These are phyloP conservation scores for Aspergillus ostianus DNA, from an alignment of 495 filamentous ascomycete species.

Conservation along the genomic window DNA sequence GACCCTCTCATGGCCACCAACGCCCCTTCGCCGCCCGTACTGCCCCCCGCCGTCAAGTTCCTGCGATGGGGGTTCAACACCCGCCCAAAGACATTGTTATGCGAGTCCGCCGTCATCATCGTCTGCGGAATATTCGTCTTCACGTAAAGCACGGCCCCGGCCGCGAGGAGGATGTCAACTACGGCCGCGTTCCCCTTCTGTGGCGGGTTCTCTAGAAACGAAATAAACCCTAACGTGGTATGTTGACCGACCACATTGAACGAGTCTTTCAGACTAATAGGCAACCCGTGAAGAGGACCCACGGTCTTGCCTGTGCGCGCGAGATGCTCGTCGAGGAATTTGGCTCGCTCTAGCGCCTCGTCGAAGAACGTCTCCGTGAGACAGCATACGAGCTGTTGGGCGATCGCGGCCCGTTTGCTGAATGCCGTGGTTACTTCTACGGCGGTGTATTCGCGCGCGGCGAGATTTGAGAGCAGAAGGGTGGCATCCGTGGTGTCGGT, in stretches of 20 bases:
- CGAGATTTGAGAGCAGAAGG: constrained; percentile 29
- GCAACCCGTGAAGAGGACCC: constrained; percentile 62
- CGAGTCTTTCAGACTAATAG: constrained; percentile 64
- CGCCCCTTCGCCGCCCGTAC: constrained; percentile 63
- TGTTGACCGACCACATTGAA: constrained; percentile 51
- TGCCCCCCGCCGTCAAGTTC: constrained; percentile 54
- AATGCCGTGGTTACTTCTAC: constrained; percentile 54
- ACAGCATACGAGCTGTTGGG: constrained; percentile 46
- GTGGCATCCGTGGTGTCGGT: constrained; percentile 54
- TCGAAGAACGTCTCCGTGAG: constrained; percentile 58
- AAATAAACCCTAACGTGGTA: constrained; percentile 29
- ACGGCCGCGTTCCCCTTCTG: constrained; percentile 39
- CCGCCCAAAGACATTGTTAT: constrained; percentile 38
- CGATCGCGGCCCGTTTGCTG: constrained; percentile 50
- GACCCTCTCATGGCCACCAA: constrained; percentile 56
- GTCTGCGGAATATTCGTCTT: constrained; percentile 61
- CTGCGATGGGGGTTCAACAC: constrained; percentile 55
- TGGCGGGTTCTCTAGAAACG: constrained; percentile 52
- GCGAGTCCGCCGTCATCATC: constrained; percentile 48
- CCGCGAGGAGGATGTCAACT: constrained; percentile 27
- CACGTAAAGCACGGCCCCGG: constrained; percentile 53
- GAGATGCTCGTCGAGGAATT: constrained; percentile 34
- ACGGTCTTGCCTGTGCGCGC: constrained; percentile 34
- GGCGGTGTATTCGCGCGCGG: constrained; percentile 36
- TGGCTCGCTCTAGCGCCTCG: constrained; percentile 31